Conservation (phyloP, 768 basidiomycete species). For the Suillus brevipes region DNA sequence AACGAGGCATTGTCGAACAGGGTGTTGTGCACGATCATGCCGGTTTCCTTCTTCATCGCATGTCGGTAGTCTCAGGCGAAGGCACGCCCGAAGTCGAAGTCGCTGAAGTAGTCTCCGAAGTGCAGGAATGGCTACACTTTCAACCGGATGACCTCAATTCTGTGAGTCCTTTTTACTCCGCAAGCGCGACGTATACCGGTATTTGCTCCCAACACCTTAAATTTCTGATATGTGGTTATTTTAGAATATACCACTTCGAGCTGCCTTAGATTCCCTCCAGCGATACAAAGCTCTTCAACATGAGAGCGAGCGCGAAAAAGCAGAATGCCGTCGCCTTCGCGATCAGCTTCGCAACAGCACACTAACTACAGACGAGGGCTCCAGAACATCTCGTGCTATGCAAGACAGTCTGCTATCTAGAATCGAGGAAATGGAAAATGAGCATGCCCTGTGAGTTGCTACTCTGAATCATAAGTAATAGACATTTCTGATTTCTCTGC, state of each 20-base stretch:
- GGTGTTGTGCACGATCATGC: slow-evolving; percentile 44
- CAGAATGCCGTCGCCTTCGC: slow-evolving; percentile 32
- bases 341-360: slow-evolving; percentile 31
- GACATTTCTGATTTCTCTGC: background rate
- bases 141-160: slow-evolving; percentile 41
- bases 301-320: slow-evolving; percentile 31
- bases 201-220: background rate
- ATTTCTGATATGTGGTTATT: slow-evolving; percentile 21
- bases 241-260: slow-evolving; percentile 35
- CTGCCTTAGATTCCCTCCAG: slow-evolving; percentile 36
- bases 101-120: slow-evolving; percentile 44
- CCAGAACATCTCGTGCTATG: slow-evolving; percentile 35
- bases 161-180: slow-evolving; percentile 23
- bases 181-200: background rate
- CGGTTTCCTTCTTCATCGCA: slow-evolving; percentile 34
- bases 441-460: slow-evolving; percentile 27
- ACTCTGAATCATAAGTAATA: background rate
- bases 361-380: slow-evolving; percentile 32
- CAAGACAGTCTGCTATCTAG: slow-evolving; percentile 36
- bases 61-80: slow-evolving; percentile 37
- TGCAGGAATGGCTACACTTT: slow-evolving; percentile 50
- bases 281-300: slow-evolving; percentile 40
- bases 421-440: slow-evolving; percentile 33
- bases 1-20: slow-evolving; percentile 33
- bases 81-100: slow-evolving; percentile 33